These are phyloP conservation scores for Phytopythium chamaehyphon DNA, from an alignment of 352 stramenopile genomes.

Conservation along the genomic window DNA sequence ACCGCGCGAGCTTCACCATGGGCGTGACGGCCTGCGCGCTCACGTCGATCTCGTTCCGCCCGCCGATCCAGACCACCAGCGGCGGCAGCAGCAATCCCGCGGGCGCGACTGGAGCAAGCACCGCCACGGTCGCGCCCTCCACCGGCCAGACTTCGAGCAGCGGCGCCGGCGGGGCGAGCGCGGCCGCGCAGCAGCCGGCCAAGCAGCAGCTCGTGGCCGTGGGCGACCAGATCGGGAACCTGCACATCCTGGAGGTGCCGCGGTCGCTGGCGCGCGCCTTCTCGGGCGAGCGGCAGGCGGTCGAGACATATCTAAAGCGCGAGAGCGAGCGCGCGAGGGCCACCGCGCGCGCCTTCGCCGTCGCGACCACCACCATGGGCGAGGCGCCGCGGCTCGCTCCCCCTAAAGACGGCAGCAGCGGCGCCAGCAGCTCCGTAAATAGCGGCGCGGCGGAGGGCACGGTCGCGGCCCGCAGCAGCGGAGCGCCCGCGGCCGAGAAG, in stretches of 20 bases:
- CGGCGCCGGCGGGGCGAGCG: slow-evolving; percentile 3
- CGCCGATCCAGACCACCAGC: slow-evolving; percentile 10
- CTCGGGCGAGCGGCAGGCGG: slow-evolving; percentile 71
- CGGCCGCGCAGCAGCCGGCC: slow-evolving; percentile 23
- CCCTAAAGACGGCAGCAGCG: neutral
- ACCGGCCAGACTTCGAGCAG: neutral
- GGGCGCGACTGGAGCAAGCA: slow-evolving; percentile 4
- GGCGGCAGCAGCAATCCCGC: slow-evolving; percentile 8
- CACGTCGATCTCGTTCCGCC: slow-evolving; percentile 83
- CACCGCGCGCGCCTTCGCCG: slow-evolving; percentile 9
- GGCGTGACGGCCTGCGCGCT: slow-evolving; percentile 83
- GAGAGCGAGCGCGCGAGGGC: slow-evolving; percentile 69
- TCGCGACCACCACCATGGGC: slow-evolving; percentile 4
- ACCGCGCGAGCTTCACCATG: slow-evolving; percentile 75
- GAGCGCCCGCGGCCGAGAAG: slow-evolving; percentile 1
- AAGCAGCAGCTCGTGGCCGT: slow-evolving; percentile 91
- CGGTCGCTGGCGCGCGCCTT: slow-evolving; percentile 82
- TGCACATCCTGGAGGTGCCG: slow-evolving; percentile 92
- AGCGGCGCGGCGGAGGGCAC: too few species aligned
- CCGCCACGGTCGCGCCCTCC: neutral
- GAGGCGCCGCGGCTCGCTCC: neutral
- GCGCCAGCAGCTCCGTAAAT: too few species aligned
- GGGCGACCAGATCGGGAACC: slow-evolving; percentile 89
- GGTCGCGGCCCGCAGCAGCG: neutral
- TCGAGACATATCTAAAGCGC: slow-evolving; percentile 89